These are phyloP conservation scores for Exophiala sp. DNA, from an alignment of 2,329 filamentous ascomycete species.

Conservation along the genomic window DNA sequence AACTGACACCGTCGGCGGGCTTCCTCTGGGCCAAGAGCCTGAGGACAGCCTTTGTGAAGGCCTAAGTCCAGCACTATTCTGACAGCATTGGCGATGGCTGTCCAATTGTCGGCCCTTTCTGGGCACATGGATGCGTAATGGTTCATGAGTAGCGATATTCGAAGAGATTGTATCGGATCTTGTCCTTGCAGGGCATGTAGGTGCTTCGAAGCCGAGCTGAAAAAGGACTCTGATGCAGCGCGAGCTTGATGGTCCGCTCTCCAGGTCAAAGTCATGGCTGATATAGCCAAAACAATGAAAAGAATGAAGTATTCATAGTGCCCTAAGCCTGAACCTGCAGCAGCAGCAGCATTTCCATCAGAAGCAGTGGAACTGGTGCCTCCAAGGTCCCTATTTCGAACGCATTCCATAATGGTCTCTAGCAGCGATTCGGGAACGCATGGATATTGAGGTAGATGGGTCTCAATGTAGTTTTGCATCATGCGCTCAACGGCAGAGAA, in stretches of 20 bases:
- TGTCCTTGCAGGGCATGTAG: constrained; percentile 3
- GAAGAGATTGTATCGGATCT: constrained; percentile 10
- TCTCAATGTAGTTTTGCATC: constrained; percentile 8
- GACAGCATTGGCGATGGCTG: constrained; percentile 4
- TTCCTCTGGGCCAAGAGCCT: background rate
- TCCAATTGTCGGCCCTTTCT: constrained; percentile 2
- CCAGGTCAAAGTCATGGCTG: constrained; percentile 14
- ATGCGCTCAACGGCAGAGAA: constrained; percentile 8
- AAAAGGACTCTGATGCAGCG: constrained; percentile 12
- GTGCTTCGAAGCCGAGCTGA: constrained; percentile 9
- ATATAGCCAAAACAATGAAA: constrained; percentile 14
- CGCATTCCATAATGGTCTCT: constrained; percentile 5
- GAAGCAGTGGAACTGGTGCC: background rate
- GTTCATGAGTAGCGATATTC: constrained; percentile 9
- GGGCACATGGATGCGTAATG: constrained; percentile 5
- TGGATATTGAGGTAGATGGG: constrained; percentile 5
- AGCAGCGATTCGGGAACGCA: constrained; percentile 11
- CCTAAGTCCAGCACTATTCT: constrained; percentile 2
- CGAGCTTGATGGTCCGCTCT: constrained; percentile 12
- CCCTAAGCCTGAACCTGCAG: background rate
- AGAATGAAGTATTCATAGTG: constrained; percentile 4
- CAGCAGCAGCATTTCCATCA: background rate
- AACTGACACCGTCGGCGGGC: background rate
- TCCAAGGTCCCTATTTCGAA: background rate
- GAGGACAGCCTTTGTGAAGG: background rate